Percentiles rank a stretch among this genome's conserved stretches.
Conservation (phyloP, 2,329 filamentous ascomycete genomes). For the Thielaviopsis populi region DNA sequence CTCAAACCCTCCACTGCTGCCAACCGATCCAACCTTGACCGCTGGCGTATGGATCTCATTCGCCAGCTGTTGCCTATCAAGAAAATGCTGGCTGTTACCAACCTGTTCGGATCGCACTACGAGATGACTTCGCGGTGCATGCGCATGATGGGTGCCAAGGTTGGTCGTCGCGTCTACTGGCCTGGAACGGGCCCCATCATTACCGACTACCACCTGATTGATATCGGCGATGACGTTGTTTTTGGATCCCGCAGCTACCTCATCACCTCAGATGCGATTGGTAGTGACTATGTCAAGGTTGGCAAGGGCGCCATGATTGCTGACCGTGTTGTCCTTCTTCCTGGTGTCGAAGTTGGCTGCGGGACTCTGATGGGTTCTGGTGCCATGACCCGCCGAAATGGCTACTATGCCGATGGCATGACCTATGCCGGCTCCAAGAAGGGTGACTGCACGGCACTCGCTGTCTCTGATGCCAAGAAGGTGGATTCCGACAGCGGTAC, state of each 20-base stretch:
- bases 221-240: constrained; percentile 44
- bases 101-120: constrained; percentile 40
- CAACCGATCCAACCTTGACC: constrained; percentile 25
- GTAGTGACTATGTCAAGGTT: constrained; percentile 34
- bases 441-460: constrained; percentile 33
- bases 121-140: constrained; percentile 37
- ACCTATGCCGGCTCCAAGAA: constrained; percentile 39
- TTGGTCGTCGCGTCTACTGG: constrained; percentile 42
- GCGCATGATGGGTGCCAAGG: constrained; percentile 35
- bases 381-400: constrained; percentile 33
- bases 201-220: constrained; percentile 38
- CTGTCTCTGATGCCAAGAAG: not conserved
- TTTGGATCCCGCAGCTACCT: constrained; percentile 41
- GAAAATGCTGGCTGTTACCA: constrained; percentile 33
- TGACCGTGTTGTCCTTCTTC: constrained; percentile 37
- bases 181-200: constrained; percentile 39
- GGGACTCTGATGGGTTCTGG: constrained; percentile 39
- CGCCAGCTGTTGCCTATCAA: constrained; percentile 30
- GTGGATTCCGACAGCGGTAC: not conserved
- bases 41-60: constrained; percentile 32
- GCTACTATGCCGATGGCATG: constrained; percentile 29
- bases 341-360: constrained; percentile 35
- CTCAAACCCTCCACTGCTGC: constrained; percentile 24
- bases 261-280: constrained; percentile 36
- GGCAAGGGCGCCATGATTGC: constrained; percentile 39